Evolutionary conservation across 148 eudicot species (phyloP), one percentile per base, ranked within the genome.

Genomic region (Cornus kousa): DNA sequence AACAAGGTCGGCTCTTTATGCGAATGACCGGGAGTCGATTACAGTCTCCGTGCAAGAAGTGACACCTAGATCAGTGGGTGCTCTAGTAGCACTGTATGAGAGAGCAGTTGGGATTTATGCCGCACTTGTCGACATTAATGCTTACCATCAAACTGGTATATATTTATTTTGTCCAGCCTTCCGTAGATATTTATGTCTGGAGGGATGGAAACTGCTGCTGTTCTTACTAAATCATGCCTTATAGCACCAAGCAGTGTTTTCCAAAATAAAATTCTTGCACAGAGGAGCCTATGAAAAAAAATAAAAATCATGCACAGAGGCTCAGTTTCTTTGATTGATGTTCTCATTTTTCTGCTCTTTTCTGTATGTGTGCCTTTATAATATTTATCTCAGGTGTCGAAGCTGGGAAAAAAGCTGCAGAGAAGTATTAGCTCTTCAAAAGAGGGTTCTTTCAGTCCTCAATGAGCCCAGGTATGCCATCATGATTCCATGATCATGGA

Each of bases 61-160:
- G 90, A 94, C 95, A 76, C 97, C 99, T 14, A 91, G 95, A 77
- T 86, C 99, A 31, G 98, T 96, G 43, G 99, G 99, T 77, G 99
- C 98, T 71, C 81, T 96, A 79, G 81, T 96, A 78, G 99, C 97
- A 50, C 88, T 96, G 48, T 94, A 96, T 80, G 99, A 96, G 82
- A 90, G 99, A 88, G 99, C 99, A 70, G 99, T 96, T 76, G 99
- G 99, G 75, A 86, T 96, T 72, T 96, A 94, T 83, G 99, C 99
- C 65, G 90, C 97, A 67, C 82, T 96, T 50, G 86, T 94, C 81
- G 94, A 96, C 84, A 89, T 96, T 71, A 96, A 96, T 81, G 99
- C 99, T 37, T 96, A 94, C 82, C 99, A 96, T 79, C 99, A 96
- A 83, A 98, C 98, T 77, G 99, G 99, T 97, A 94, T 53, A 76